Base-by-base conservation (phyloP, 2,329 filamentous ascomycete genomes). In the Colletotrichum siamense region DNA sequence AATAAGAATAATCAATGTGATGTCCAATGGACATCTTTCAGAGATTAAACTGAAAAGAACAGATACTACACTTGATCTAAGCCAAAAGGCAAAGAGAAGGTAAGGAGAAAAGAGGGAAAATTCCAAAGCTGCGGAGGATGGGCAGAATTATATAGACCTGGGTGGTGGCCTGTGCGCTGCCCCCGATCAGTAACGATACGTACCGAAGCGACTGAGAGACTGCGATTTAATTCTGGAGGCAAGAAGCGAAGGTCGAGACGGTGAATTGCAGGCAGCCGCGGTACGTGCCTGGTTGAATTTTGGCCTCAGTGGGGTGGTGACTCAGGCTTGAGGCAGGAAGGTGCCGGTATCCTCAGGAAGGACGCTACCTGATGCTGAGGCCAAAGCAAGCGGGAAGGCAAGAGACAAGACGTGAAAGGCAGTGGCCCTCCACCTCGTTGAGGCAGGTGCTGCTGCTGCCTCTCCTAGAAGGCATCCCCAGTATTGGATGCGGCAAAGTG, bases 21-120 rank as follows among this genome's bases (percentile, higher is more conserved):
- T 32, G 52, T 30, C n/a, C 34, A 26, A 22, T 73, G 57, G 39
- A n/a, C 16, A 44, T 34, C 71, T 69, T 69, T 49, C 65, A 73
- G 65, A 69, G 65, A 73, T 73, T 69, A 73, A 73, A 63, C 65
- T 73, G 65, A 73, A 63, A 69, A 73, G 71, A 73, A 73, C 71
- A 73, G 71, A 73, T 73, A 73, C 71, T 73, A 73, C 71, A 73
- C 71, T 73, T 73, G 71, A 73, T 73, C 71, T 73, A 73, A 73
- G 71, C 71, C 71, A 73, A 34, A 8, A 49, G 57, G 71, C 64
- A 69, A 73, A 69, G 62, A 66, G 49, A 34, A 34, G 64, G 6
- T 73, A 55, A 69, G n/a, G 71, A 73, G 34, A 69, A 36, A 62
- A 73, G 30, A 61, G 34, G 5, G 24, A 44, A 71, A 32, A 39